Evolutionary conservation across 140 eudicot genomes (phyloP), one percentile per base, ranked within the genome.

Genomic region (Flaveria floridana): DNA sequence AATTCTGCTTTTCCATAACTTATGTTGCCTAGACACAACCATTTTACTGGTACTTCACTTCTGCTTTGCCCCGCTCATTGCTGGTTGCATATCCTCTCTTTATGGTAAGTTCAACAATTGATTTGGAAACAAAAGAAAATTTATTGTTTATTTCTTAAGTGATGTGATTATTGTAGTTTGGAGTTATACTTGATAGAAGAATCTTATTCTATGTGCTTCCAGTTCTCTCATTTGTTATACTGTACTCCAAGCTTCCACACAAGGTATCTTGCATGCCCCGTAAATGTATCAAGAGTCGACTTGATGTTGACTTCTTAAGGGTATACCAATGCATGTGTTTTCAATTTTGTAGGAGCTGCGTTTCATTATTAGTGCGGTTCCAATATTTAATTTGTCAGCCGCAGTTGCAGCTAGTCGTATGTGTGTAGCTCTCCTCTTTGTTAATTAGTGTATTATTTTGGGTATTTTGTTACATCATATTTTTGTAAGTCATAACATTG

Each of bases 161-260:
- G 26, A 57, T 64, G 57, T 56, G 53, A 56, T 74, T 75, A 34
- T 82, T 72, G 80, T 96, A 94, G 99, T 71, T 94, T 68, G 97
- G 96, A 58, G 81, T 72, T 81, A 65, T 88, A 30, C 91, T 94
- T 81, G 99, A 94, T 75, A 81, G 95, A 82, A 91, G 99, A 84
- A 68, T 91, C 78, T 20, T 76, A 50, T 72, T 83, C 65, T 94
- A 90, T 53, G 15, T 88, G 18, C 68, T 94, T 68, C 99, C 99
- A 16, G 89, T 84, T 82, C 46, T 94, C 55, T 85, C 92, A 18
- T 94, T 94, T 79, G 83, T 91, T 77, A 61, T 88, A 69, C 95
- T 94, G 59, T 94, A 94, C 75, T 94, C 99, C 63, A 94, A 94
- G 83, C 97, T 94, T 75, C 99, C 99, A 21, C 99, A 94, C 82